Base-by-base conservation (phyloP, 169 alveolate genomes). In the Cryptosporidium sp. region DNA sequence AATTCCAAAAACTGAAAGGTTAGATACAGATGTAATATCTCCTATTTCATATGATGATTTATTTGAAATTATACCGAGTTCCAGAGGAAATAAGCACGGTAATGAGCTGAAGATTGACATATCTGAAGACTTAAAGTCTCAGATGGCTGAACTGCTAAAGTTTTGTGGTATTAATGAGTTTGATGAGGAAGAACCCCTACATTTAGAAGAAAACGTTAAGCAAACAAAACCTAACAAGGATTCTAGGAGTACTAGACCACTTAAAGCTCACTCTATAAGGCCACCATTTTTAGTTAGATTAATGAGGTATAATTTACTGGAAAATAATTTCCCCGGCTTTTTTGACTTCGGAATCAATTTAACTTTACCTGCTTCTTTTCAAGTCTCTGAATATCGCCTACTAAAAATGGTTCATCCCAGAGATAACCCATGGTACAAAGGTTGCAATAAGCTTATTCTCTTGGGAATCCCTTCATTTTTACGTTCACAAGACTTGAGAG, bases 341-440 rank as follows among this genome's bases (percentile, higher is more conserved):
- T 80, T 80, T 62, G 89, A 80, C 7, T 80, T 80, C 45, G 89
- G 89, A 33, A 5, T 50, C 0, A 59, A 80, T 45, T 62, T 80
- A 50, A 80, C 89, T 37, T 50, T 50, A 8, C 62, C 89, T 37
- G 41, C 89, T 26, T 80, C 89, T 7, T 80, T 37, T 80, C 52
- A 39, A 26, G 68, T 80, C 23, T 59, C 51, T 23, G 74, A 62
- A 23, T 62, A 61, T 35, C 55, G 89, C 7, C 21, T 80, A 4
- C 26, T 48, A 7, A 26, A 65, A 2, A 29, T 69, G 10, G 58
- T 80, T 9, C 71, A 67, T 33, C 89, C 89, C 16, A 61, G 65
- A 23, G 89, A 80, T 29, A 80, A 80, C 39, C 89, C 89, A 23
- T 80, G 89, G 89, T 80, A 80, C 70, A 62, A 59, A 18, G 89